These are phyloP conservation scores for Diplodia seriata DNA, from an alignment of 2,329 filamentous ascomycete species.

Conservation along the genomic window DNA sequence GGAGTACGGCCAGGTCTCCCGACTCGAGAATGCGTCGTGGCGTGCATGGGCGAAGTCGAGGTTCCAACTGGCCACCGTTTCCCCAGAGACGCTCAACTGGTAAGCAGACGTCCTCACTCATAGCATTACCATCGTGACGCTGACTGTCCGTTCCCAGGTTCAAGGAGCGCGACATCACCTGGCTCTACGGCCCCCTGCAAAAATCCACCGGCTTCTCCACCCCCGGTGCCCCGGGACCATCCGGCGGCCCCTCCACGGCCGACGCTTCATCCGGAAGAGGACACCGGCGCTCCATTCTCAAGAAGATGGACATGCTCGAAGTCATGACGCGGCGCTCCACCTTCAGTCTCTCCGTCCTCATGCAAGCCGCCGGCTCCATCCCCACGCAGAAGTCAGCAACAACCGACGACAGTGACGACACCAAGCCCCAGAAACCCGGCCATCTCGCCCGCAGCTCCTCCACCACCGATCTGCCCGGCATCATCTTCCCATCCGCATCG, in stretches of 20 bases:
- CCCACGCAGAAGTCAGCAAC: conserved; percentile 78
- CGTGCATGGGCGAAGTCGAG: conserved; percentile 95
- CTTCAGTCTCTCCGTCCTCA: conserved; percentile 81
- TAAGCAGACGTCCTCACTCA: conserved; percentile 53
- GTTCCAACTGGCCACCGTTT: conserved; percentile 83
- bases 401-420: conserved; percentile 72
- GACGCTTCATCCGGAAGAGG: conserved; percentile 62
- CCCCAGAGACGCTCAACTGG: conserved; percentile 93
- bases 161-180: conserved; percentile 96
- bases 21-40: conserved; percentile 96
- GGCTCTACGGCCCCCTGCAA: conserved; percentile 93
- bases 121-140: no score
- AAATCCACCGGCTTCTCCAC: conserved; percentile 67
- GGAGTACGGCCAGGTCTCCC: conserved; percentile 78
- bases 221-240: conserved; percentile 56
- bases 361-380: no score
- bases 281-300: conserved; percentile 75
- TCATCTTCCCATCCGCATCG: no score
- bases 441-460: conserved; percentile 42
- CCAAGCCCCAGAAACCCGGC: conserved; percentile 37
- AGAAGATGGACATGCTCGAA: conserved; percentile 96
- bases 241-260: conserved; percentile 67
- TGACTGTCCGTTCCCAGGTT: conserved; percentile 64
- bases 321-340: conserved; percentile 89
- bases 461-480: no score